Conservation (phyloP, 768 basidiomycete genomes). For the Rhizopogon salebrosus region DNA sequence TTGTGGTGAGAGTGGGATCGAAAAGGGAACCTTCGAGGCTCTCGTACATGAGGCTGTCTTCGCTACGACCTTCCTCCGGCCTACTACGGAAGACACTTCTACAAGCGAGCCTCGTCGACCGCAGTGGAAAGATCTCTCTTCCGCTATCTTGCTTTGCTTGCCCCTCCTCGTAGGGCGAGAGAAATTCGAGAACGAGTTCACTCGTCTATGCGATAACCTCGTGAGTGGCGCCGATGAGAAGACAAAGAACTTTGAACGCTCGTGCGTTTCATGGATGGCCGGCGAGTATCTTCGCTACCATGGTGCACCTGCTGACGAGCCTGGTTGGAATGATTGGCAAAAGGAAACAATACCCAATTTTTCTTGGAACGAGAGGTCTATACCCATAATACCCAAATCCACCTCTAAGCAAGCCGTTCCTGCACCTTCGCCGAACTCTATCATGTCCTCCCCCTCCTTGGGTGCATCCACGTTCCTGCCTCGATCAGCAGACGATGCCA, state of each 20-base stretch:
- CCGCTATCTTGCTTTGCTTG: constrained; percentile 53
- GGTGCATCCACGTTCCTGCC: constrained; percentile 30
- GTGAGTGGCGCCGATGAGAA: constrained; percentile 49
- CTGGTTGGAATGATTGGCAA: constrained; percentile 56
- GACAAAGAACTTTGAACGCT: constrained; percentile 30
- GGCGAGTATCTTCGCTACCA: constrained; percentile 60
- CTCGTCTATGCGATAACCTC: constrained; percentile 60
- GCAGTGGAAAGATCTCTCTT: constrained; percentile 60
- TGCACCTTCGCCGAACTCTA: constrained; percentile 41
- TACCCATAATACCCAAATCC: constrained; percentile 35
- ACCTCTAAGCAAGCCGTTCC: constrained; percentile 51
- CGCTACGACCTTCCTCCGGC: constrained; percentile 53
- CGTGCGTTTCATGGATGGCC: constrained; percentile 59
- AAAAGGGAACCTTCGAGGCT: constrained; percentile 72
- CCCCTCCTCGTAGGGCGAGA: constrained; percentile 50
- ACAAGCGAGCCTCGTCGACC: constrained; percentile 9
- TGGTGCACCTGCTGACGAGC: constrained; percentile 43
- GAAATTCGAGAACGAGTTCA: constrained; percentile 67
- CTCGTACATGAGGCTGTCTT: constrained; percentile 80
- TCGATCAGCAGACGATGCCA: constrained; percentile 38
- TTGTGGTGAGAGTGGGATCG: constrained; percentile 35
- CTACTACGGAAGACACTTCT: constrained; percentile 10
- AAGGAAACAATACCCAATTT: constrained; percentile 45
- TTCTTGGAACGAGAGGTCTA: constrained; percentile 16
- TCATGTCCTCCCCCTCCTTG: constrained; percentile 19